Evolutionary conservation across 2,329 filamentous ascomycete genomes (phyloP).

Genomic region (Madurella mycetomatis): DNA sequence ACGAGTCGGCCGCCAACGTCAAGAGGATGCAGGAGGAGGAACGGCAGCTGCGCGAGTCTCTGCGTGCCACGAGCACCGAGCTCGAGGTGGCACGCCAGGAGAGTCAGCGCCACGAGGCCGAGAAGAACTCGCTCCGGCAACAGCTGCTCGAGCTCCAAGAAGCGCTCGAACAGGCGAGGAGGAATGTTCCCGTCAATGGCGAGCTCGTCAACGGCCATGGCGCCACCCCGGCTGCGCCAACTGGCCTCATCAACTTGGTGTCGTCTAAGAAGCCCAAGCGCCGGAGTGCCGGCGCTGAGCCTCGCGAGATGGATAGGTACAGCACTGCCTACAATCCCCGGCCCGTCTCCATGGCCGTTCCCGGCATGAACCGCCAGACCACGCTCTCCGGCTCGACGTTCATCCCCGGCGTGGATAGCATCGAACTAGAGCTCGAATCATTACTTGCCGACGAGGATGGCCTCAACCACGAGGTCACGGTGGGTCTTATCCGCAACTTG

Average conservation of each 20-base stretch:
- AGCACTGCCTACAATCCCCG: slow-evolving; percentile 90
- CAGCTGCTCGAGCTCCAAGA: slow-evolving; percentile 89
- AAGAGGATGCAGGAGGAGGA: slow-evolving; percentile 95
- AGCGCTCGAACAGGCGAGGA: slow-evolving; percentile 82
- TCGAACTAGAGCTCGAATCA: slow-evolving; percentile 91
- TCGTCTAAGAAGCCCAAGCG: slow-evolving; percentile 96
- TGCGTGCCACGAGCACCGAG: slow-evolving; percentile 74
- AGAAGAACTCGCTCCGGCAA: slow-evolving; percentile 80
- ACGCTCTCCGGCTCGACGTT: slow-evolving; percentile 68
- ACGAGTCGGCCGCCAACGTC: slow-evolving; percentile 84
- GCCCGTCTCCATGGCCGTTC: slow-evolving; percentile 92
- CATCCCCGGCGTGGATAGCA: slow-evolving; percentile 76
- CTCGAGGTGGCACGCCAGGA: slow-evolving; percentile 73
- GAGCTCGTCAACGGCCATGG: slow-evolving; percentile 61
- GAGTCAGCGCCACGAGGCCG: slow-evolving; percentile 72
- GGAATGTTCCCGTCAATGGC: slow-evolving; percentile 67
- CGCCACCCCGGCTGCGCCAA: slow-evolving; percentile 51
- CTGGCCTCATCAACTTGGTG: slow-evolving; percentile 91
- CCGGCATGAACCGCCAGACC: slow-evolving; percentile 57
- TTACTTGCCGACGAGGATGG: slow-evolving; percentile 93
- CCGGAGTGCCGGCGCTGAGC: slow-evolving; percentile 83
- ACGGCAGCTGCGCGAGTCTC: slow-evolving; percentile 74
- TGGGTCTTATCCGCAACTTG: slow-evolving; percentile 92
- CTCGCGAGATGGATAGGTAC: slow-evolving; percentile 81
- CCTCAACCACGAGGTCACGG: slow-evolving; percentile 92